phyloP scores from a whole-genome alignment of 1,284 basidiomycete genomes.

The Apiotrichum akiyoshidainum region DNA sequence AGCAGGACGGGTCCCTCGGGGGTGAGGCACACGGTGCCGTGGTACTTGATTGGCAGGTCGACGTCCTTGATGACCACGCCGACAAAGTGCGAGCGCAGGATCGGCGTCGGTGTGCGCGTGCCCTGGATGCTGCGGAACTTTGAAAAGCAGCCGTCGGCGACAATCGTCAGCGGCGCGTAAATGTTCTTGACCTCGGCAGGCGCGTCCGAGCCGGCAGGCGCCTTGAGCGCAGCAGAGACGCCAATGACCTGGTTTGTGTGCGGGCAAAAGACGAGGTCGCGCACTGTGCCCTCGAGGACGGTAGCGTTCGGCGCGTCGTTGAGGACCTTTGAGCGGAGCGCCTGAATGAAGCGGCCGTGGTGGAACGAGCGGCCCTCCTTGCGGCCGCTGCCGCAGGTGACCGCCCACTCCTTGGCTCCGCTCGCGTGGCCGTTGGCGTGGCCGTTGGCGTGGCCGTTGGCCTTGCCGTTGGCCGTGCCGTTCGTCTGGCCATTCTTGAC shows the following conservation, averaged over 20 bases:
- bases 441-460: constrained; percentile 8
- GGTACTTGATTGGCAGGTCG: constrained; percentile 71
- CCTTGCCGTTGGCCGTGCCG: constrained; percentile 11
- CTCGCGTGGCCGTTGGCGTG: constrained; percentile 2
- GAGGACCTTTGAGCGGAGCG: constrained; percentile 66
- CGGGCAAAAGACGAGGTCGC: constrained; percentile 65
- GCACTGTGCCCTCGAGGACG: constrained; percentile 77
- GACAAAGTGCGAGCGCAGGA: constrained; percentile 73
- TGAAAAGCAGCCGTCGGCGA: constrained; percentile 94
- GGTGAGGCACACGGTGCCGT: constrained; percentile 79
- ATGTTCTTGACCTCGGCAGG: constrained; percentile 38
- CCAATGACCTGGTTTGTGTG: constrained; percentile 62
- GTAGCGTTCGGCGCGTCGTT: constrained; percentile 56
- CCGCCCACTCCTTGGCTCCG: neutral
- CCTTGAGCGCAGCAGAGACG: constrained; percentile 57
- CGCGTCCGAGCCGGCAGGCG: neutral
- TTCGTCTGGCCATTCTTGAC: constrained; percentile 7
- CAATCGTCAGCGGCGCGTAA: constrained; percentile 73
- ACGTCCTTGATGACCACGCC: constrained; percentile 74
- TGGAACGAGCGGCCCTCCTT: constrained; percentile 77
- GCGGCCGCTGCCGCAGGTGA: constrained; percentile 31
- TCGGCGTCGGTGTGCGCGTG: constrained; percentile 51
- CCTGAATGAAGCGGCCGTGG: constrained; percentile 88
- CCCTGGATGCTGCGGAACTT: constrained; percentile 61
- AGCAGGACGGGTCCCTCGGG: constrained; percentile 78